Evolutionary conservation across 306 rosid genomes (phyloP).

Genomic region (Cucurbita pepo): DNA sequence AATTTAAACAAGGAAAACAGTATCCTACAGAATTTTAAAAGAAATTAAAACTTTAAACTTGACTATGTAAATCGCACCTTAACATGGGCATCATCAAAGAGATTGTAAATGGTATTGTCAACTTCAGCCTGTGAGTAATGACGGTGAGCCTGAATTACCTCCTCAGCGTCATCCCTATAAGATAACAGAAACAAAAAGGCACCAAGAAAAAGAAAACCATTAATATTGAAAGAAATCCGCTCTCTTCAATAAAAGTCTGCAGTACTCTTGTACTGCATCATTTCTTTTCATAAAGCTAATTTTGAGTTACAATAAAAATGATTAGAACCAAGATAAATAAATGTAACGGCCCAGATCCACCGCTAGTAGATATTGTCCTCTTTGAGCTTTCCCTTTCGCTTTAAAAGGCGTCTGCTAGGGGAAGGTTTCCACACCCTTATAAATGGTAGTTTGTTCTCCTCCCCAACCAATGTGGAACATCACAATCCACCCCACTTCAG

Average conservation of each 20-base stretch:
- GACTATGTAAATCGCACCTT: constrained; percentile 22
- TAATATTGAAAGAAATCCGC: not conserved
- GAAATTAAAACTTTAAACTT: not conserved
- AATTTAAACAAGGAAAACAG: too few species aligned
- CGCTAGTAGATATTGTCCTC: too few species aligned
- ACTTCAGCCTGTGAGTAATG: constrained; percentile 43
- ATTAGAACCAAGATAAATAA: not conserved
- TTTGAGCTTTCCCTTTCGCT: too few species aligned
- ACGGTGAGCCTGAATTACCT: constrained; percentile 20
- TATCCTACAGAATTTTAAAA: not conserved
- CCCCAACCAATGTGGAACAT: too few species aligned
- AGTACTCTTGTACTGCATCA: not conserved
- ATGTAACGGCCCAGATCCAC: not conserved
- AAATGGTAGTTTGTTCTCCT: too few species aligned
- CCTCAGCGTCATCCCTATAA: constrained; percentile 18
- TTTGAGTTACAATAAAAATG: not conserved
- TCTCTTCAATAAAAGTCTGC: not conserved
- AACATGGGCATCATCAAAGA: constrained; percentile 58
- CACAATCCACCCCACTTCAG: too few species aligned
- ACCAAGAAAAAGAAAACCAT: not conserved
- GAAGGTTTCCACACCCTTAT: too few species aligned
- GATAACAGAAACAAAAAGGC: not conserved
- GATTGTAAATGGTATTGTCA: constrained; percentile 19
- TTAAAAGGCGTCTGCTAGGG: too few species aligned
- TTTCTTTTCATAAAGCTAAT: not conserved